Percentiles rank a stretch among this genome's conserved stretches.
Conservation (phyloP, 2,329 filamentous ascomycete species). For the Penicillium concentricum region DNA sequence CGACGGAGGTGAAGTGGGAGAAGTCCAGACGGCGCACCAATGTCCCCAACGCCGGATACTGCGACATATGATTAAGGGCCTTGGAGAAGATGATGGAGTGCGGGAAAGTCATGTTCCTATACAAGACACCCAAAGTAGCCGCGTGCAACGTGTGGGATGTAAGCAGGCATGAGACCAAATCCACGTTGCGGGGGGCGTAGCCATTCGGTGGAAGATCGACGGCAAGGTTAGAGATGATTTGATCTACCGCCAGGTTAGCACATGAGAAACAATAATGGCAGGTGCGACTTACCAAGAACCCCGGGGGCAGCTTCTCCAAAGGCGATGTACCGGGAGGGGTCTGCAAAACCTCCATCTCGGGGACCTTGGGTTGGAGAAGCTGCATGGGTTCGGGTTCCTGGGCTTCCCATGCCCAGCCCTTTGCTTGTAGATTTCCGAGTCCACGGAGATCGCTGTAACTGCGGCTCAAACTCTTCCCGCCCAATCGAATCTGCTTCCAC, state of each 20-base stretch:
- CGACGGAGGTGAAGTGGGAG: constrained; percentile 79
- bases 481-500: constrained; percentile 47
- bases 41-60: constrained; percentile 67
- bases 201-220: constrained; percentile 74
- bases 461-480: constrained; percentile 45
- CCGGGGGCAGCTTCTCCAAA: constrained; percentile 67
- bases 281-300: constrained; percentile 60
- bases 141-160: constrained; percentile 73
- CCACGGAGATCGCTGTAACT: constrained; percentile 45
- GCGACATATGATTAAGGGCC: constrained; percentile 67
- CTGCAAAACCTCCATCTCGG: constrained; percentile 21
- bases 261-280: not conserved
- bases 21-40: constrained; percentile 79
- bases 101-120: constrained; percentile 76
- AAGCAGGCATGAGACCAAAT: constrained; percentile 72
- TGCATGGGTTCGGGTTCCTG: constrained; percentile 26
- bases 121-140: constrained; percentile 71
- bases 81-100: constrained; percentile 83
- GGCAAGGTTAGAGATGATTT: constrained; percentile 72
- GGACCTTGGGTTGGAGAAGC: constrained; percentile 16
- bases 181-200: constrained; percentile 71
- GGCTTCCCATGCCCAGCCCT: constrained; percentile 46
- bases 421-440: constrained; percentile 35
- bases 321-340: constrained; percentile 44
- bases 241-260: constrained; percentile 47